Evolutionary conservation across 163 green algal genomes (phyloP).

Genomic region (Chlamydomonas reinhardtii): DNA sequence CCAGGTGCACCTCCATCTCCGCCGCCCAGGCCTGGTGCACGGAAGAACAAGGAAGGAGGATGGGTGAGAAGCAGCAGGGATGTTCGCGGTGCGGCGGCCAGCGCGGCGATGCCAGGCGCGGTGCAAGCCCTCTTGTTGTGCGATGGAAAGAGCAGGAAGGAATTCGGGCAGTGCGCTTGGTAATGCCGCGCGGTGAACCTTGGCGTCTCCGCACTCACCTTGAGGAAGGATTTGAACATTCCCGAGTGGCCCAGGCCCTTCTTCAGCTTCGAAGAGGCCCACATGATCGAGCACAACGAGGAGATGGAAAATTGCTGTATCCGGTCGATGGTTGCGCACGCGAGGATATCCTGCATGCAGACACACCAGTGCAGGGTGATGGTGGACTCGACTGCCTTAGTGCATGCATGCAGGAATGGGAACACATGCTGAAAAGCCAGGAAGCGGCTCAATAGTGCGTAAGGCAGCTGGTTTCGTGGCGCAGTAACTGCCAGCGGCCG

Average conservation of each 20-base stretch:
- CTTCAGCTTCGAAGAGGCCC: slow-evolving; percentile 31
- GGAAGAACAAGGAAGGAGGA: background rate
- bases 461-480: too few species aligned
- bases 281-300: slow-evolving; percentile 24
- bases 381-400: background rate
- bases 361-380: background rate
- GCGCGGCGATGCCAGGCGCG: too few species aligned
- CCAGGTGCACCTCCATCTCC: slow-evolving; percentile 12
- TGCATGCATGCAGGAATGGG: too few species aligned
- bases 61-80: background rate
- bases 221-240: slow-evolving; percentile 49
- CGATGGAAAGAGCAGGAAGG: too few species aligned
- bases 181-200: too few species aligned
- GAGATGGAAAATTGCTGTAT: background rate
- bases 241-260: background rate
- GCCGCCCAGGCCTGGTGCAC: slow-evolving; percentile 18
- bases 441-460: too few species aligned
- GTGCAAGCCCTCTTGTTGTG: too few species aligned
- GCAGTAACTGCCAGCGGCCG: too few species aligned
- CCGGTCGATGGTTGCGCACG: slow-evolving; percentile 35
- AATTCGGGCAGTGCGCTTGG: too few species aligned
- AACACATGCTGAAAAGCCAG: too few species aligned
- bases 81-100: too few species aligned
- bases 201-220: too few species aligned
- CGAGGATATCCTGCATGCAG: slow-evolving; percentile 33